These are phyloP conservation scores for Grigorovia jiainica DNA, from an alignment of 805 yeast genomes.

Conservation along the genomic window DNA sequence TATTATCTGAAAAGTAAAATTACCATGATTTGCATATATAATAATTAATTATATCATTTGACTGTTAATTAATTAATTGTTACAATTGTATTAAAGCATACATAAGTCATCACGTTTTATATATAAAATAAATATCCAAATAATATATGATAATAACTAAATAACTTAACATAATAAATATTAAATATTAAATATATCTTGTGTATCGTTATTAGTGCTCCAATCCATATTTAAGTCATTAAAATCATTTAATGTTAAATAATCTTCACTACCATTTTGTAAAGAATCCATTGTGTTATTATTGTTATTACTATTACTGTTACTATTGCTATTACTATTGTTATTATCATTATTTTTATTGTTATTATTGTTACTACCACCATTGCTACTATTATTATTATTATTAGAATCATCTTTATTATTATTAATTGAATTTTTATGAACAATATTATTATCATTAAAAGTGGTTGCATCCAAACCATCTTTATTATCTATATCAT, in stretches of 20 bases:
- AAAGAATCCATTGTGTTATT: constrained; percentile 4
- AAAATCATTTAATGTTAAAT: constrained; percentile 28
- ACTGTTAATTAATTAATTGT: too few relatives aligned
- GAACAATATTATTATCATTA: constrained; percentile 1
- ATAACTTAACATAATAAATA: too few relatives aligned
- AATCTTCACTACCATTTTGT: constrained; percentile 22
- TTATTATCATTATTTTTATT: constrained; percentile 3
- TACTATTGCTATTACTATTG: constrained; percentile 1
- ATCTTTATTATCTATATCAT: not conserved
- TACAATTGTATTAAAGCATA: too few relatives aligned
- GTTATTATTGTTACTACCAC: constrained; percentile 4
- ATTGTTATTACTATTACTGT: not conserved
- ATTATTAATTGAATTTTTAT: not conserved
- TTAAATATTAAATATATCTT: constrained; percentile 3
- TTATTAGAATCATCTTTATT: not conserved
- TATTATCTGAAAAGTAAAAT: too few relatives aligned
- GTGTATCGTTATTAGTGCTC: constrained; percentile 21
- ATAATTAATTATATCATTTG: too few relatives aligned
- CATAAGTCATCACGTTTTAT: too few relatives aligned
- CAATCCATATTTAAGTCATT: constrained; percentile 29
- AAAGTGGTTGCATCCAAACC: not conserved
- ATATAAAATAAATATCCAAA: too few relatives aligned
- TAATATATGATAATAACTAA: too few relatives aligned
- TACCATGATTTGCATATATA: too few relatives aligned
- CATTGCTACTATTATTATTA: constrained; percentile 2